These are phyloP conservation scores for Globisporangium viniferum DNA, from an alignment of 352 stramenopile genomes.

Conservation along the genomic window DNA sequence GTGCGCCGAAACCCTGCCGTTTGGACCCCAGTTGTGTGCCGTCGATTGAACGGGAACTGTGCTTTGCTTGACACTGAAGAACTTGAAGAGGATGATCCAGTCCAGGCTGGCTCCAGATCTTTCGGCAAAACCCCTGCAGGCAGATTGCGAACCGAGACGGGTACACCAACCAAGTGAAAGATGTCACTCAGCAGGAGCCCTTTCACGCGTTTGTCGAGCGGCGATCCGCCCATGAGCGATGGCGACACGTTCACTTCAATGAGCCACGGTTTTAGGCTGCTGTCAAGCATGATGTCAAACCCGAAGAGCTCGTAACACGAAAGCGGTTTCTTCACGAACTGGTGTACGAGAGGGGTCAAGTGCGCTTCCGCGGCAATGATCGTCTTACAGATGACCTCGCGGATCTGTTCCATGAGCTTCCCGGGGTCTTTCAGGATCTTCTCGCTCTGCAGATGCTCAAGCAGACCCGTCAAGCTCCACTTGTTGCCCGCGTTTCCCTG, in stretches of 20 bases:
- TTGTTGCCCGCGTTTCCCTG: conserved; percentile 57
- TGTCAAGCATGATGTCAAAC: conserved; percentile 75
- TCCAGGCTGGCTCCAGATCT: not conserved
- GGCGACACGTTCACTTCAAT: conserved; percentile 79
- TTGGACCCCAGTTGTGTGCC: not conserved
- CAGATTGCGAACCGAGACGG: conserved; percentile 32
- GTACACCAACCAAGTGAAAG: conserved; percentile 74
- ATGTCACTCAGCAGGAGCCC: conserved; percentile 76
- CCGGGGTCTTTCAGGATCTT: conserved; percentile 33
- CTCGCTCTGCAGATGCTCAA: conserved; percentile 34
- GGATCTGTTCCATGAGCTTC: conserved; percentile 35
- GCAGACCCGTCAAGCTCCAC: conserved; percentile 58
- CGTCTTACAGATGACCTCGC: conserved; percentile 62
- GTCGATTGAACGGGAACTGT: not conserved
- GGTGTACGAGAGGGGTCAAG: conserved; percentile 52
- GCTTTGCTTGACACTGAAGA: not conserved
- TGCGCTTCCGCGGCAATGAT: conserved; percentile 69
- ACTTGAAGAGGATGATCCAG: too few species aligned
- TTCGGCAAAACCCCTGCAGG: conserved; percentile 26
- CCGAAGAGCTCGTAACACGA: conserved; percentile 76
- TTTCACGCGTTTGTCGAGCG: conserved; percentile 71
- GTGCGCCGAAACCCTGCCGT: conserved; percentile 13
- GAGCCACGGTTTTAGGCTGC: conserved; percentile 52
- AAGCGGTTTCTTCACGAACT: conserved; percentile 43
- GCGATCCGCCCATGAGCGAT: conserved; percentile 75